Evolutionary conservation across 108 stramenopile species (phyloP), one percentile per base, ranked within the genome.

Genomic region (Cyclotella choctawhatcheeana): DNA sequence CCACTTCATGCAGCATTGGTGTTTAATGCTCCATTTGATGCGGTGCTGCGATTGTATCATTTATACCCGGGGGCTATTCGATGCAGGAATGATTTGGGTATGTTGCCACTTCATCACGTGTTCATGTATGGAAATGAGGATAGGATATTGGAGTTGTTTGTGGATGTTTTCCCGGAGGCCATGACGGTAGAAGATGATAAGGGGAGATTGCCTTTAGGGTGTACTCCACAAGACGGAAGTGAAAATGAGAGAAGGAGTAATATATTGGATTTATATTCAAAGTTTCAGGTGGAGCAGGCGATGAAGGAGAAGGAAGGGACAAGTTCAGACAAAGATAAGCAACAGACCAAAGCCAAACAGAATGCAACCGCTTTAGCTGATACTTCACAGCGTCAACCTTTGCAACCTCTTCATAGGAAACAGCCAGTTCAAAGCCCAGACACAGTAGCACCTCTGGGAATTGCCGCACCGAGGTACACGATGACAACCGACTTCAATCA

Each of bases 131-230:
- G 85, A 3, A 62, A 62, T 18, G 78, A 79, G 48, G 78, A 79
- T 47, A 56, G 66, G 24, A 44, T 93, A 31, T 61, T 93, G 32
- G 82, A 89, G 52, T 52, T 85, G 29, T 70, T 93, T 10, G 43
- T 93, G 64, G 64, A 54, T 71, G 85, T 86, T 10, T 88, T 84
- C 54, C 93, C 93, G 0, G 76, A 85, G 32, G 90, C 74, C 10
- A 74, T 93, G 25, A 44, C 55, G 5, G 72, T 88, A 8, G 70
- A 79, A 65, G 93, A 93, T 79, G 74, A 76, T 32, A 81, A 76
- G 74, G 74, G 74, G 1, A 32, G 79, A 33, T 34, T 70, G 47
- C 74, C 79, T 30, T 47, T 81, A 21, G 74, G 64, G 20, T 72
- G 78, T 34, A 79, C 78, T 44, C 78, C 78, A 31, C 40, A 58